Conservation (phyloP, 805 yeast species). For the Starmerella etchellsii region DNA sequence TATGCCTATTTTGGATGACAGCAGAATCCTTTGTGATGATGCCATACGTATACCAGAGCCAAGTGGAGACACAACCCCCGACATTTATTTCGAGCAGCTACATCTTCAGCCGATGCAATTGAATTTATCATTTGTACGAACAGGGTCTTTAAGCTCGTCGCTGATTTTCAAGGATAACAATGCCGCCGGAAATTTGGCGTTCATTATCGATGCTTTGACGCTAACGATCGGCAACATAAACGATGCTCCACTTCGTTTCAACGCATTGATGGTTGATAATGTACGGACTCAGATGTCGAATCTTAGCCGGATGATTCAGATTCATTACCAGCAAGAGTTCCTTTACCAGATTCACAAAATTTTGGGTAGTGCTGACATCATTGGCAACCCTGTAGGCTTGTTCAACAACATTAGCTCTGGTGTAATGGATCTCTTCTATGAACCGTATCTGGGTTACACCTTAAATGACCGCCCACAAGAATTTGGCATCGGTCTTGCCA, state of each 20-base stretch:
- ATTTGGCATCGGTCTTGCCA: conserved; percentile 86
- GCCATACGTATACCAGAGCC: conserved; percentile 54
- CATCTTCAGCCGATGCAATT: conserved; percentile 85
- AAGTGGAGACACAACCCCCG: conserved; percentile 33
- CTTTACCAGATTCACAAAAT: conserved; percentile 84
- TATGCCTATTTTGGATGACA: conserved; percentile 18
- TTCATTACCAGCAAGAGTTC: conserved; percentile 87
- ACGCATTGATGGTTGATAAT: conserved; percentile 78
- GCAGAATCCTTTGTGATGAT: conserved; percentile 39
- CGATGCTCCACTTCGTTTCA: conserved; percentile 86
- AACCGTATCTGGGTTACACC: conserved; percentile 91
- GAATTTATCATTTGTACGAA: conserved; percentile 78
- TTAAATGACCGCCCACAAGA: conserved; percentile 94
- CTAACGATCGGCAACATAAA: conserved; percentile 96
- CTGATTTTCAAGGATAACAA: conserved; percentile 37
- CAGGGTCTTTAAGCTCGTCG: conserved; percentile 43
- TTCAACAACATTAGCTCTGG: conserved; percentile 91
- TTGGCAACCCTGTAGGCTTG: conserved; percentile 95
- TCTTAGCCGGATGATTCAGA: conserved; percentile 52
- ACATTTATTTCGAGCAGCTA: conserved; percentile 81
- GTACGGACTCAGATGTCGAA: conserved; percentile 74
- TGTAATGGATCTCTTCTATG: conserved; percentile 89
- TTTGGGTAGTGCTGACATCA: conserved; percentile 87
- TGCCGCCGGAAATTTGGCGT: conserved; percentile 23
- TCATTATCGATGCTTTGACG: conserved; percentile 71